Evolutionary conservation across 305 asterid genomes (phyloP), one percentile per base, ranked within the genome.

Genomic region (Rubia occidens): DNA sequence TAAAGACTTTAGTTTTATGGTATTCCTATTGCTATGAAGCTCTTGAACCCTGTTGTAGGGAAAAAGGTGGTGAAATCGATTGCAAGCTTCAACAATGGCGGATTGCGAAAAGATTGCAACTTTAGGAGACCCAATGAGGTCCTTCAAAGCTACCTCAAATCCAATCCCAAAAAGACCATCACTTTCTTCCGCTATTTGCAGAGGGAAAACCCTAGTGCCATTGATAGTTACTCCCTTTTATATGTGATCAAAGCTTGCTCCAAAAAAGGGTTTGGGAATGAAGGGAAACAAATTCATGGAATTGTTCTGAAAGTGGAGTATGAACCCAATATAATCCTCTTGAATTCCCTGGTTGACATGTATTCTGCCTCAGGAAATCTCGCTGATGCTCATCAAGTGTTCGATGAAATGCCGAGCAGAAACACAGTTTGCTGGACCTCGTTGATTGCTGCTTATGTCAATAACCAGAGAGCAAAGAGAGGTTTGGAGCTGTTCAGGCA

Each of bases 371-470:
- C 82, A 17, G 80, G 84, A 17, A 70, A 62, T 56, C 75, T 78
- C 20, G 82, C 78, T 24, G 86, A 83, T 58, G 90, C 93, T 7
- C 66, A 66, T 59, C 68, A 42, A 29, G 80, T 77, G 68, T 86
- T 88, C 15, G 77, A 53, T 11, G 80, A 74, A 26, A 86, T 79
- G 88, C 86, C 83, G 40, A 47, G 49, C 60, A 82, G 69, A 65
- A 86, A 89, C 53, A 60, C 75, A 11, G 82, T 87, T 68, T 83
- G 84, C 55, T 87, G 92, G 92, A 84, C 76, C 60, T 80, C 88
- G 40, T 59, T 87, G 74, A 75, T 87, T 5, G 68, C 89, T 39
- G 88, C 89, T 6, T 80, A 66, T 71, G 77, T 76, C 21, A 79
- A 82, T 73, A 75, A 82, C 70, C 60, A 73, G 35, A 76, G 73